Conservation (phyloP, 2,329 filamentous ascomycete genomes). For the Tolypocladium tropicale region DNA sequence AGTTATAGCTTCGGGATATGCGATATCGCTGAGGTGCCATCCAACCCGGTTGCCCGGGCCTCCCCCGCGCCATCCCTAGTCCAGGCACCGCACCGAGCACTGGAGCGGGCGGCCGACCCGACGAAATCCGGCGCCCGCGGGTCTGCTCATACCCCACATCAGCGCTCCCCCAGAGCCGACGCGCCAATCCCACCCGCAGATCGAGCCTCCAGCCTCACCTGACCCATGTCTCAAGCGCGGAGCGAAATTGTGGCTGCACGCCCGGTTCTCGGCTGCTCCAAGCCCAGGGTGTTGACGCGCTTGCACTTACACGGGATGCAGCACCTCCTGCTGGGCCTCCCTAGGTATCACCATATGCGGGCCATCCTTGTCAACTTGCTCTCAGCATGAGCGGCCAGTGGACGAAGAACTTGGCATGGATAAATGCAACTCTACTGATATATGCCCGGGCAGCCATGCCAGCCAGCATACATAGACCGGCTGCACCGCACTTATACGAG, state of each 20-base stretch:
- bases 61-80: neutral
- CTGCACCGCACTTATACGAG: neutral
- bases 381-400: too few relatives aligned
- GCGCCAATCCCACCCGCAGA: neutral
- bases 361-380: neutral
- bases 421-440: neutral
- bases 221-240: neutral
- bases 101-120: neutral
- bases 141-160: neutral
- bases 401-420: too few relatives aligned
- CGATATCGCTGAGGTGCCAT: slow-evolving; percentile 5
- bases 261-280: neutral
- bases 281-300: neutral
- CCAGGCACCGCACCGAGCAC: slow-evolving; percentile 1
- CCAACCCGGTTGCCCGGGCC: neutral
- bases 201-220: neutral
- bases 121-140: neutral
- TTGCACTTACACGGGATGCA: neutral
- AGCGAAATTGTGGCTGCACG: neutral
- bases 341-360: neutral
- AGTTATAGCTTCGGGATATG: slow-evolving; percentile 3
- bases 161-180: neutral
- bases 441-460: neutral
- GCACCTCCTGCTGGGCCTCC: neutral
- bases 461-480: neutral